phyloP scores from a whole-genome alignment of 805 yeast genomes.

The Lachancea meyersii region DNA sequence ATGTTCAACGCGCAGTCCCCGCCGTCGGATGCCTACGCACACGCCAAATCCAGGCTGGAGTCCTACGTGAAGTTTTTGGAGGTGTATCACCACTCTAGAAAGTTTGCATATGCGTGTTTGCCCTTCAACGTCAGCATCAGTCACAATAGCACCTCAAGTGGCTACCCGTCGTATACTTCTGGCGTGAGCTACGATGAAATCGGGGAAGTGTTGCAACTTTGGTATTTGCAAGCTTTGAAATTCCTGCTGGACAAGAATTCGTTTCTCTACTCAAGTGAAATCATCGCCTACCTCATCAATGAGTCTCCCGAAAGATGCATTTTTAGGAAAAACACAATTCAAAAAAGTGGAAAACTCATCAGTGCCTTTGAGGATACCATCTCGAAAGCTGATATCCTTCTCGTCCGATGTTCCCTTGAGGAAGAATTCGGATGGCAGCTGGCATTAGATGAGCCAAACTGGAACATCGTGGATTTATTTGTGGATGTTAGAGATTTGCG shows the following conservation, averaged over 20 bases:
- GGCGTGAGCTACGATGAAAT: constrained; percentile 17
- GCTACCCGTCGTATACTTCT: constrained; percentile 9
- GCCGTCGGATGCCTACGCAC: constrained; percentile 17
- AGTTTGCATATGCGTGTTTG: constrained; percentile 18
- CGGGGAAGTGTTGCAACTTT: constrained; percentile 21
- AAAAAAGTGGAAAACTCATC: background rate
- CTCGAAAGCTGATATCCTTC: constrained; percentile 19
- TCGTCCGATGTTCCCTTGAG: constrained; percentile 21
- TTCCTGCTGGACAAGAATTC: constrained; percentile 24
- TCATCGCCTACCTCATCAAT: constrained; percentile 18
- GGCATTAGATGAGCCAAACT: constrained; percentile 31
- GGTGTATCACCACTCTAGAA: constrained; percentile 18
- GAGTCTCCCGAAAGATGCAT: background rate
- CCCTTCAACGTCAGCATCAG: constrained; percentile 11
- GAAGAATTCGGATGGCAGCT: constrained; percentile 25
- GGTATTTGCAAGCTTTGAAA: constrained; percentile 24
- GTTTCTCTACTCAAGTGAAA: constrained; percentile 24
- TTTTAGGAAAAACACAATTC: background rate
- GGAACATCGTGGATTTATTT: constrained; percentile 26
- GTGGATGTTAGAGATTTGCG: constrained; percentile 19
- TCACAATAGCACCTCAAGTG: background rate
- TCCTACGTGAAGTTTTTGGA: constrained; percentile 19
- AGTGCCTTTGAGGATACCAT: constrained; percentile 5
- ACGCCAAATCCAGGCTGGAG: constrained; percentile 19
- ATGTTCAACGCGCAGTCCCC: constrained; percentile 23